Conservation (phyloP, 495 filamentous ascomycete genomes). For the Podospora fimiseda region DNA sequence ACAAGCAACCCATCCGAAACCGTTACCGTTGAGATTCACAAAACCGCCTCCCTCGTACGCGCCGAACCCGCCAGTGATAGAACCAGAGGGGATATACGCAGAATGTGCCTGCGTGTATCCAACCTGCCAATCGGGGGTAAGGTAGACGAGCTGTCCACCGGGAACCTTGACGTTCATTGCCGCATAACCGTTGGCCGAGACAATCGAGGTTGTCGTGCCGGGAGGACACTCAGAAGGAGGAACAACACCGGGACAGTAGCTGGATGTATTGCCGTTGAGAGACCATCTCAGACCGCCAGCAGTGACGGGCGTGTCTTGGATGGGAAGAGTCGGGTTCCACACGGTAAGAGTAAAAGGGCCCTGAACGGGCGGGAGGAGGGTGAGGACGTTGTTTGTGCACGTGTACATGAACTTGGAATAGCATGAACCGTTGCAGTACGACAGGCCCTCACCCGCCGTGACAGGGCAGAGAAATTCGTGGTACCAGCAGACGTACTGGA, state of each 20-base stretch:
- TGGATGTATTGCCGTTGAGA: slow-evolving; percentile 39
- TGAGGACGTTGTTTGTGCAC: slow-evolving; percentile 29
- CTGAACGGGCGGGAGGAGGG: slow-evolving; percentile 29
- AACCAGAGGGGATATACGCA: slow-evolving; percentile 48
- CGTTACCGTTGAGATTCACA: slow-evolving; percentile 29
- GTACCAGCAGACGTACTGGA: slow-evolving; percentile 29
- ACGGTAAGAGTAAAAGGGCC: slow-evolving; percentile 34
- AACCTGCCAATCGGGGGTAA: slow-evolving; percentile 49
- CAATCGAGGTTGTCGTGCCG: slow-evolving; percentile 24
- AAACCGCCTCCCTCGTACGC: slow-evolving; percentile 30
- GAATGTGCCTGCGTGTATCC: slow-evolving; percentile 57
- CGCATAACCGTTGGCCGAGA: slow-evolving; percentile 10
- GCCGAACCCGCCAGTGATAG: slow-evolving; percentile 37
- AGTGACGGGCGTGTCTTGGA: slow-evolving; percentile 40
- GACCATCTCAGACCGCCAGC: slow-evolving; percentile 28
- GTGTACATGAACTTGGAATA: slow-evolving; percentile 35
- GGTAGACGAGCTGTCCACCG: slow-evolving; percentile 60
- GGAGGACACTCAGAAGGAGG: slow-evolving; percentile 20
- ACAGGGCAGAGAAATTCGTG: slow-evolving; percentile 29
- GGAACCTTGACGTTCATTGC: slow-evolving; percentile 48
- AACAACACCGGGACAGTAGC: slow-evolving; percentile 29
- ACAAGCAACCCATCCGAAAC: slow-evolving; percentile 33
- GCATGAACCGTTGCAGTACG: slow-evolving; percentile 28
- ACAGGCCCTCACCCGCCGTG: slow-evolving; percentile 24
- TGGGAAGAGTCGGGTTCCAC: slow-evolving; percentile 33